A percentile compares a stretch with the other conserved stretches of the same genome.
phyloP scores from a whole-genome alignment of 805 yeast species.

The Soucietia sequanensis region DNA sequence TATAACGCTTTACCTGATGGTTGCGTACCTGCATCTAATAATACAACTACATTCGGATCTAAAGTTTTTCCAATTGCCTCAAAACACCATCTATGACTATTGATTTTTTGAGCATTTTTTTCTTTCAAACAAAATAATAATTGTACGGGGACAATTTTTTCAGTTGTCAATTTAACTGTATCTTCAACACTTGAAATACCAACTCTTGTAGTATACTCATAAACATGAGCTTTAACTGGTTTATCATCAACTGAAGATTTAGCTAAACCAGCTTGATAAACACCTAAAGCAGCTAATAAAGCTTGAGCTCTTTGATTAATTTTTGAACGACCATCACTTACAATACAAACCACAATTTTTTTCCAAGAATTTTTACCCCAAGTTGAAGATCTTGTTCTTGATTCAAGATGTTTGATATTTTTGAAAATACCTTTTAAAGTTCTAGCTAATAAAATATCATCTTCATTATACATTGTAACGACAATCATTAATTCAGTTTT shows the following conservation, averaged over 20 bases:
- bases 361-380: slow-evolving; percentile 56
- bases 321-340: slow-evolving; percentile 65
- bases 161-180: slow-evolving; percentile 51
- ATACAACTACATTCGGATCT: slow-evolving; percentile 55
- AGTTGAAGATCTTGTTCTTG: slow-evolving; percentile 44
- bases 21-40: slow-evolving; percentile 65
- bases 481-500: slow-evolving; percentile 62
- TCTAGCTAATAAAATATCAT: slow-evolving; percentile 58
- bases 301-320: slow-evolving; percentile 64
- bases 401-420: slow-evolving; percentile 57
- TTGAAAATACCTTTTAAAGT: slow-evolving; percentile 65
- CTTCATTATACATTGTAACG: slow-evolving; percentile 67
- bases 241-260: slow-evolving; percentile 57
- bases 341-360: slow-evolving; percentile 60
- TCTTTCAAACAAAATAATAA: slow-evolving; percentile 61
- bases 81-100: slow-evolving; percentile 69
- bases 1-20: slow-evolving; percentile 57
- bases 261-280: slow-evolving; percentile 66
- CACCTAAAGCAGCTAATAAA: slow-evolving; percentile 61
- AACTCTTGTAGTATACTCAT: slow-evolving; percentile 64
- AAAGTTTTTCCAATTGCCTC: slow-evolving; percentile 59
- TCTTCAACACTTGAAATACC: slow-evolving; percentile 44
- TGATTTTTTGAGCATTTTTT: slow-evolving; percentile 61
- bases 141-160: slow-evolving; percentile 62
- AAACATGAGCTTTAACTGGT: slow-evolving; percentile 62